Evolutionary conservation across 805 yeast genomes (phyloP), one percentile per base, ranked within the genome.

Genomic region (Hanseniaspora mollemarum): DNA sequence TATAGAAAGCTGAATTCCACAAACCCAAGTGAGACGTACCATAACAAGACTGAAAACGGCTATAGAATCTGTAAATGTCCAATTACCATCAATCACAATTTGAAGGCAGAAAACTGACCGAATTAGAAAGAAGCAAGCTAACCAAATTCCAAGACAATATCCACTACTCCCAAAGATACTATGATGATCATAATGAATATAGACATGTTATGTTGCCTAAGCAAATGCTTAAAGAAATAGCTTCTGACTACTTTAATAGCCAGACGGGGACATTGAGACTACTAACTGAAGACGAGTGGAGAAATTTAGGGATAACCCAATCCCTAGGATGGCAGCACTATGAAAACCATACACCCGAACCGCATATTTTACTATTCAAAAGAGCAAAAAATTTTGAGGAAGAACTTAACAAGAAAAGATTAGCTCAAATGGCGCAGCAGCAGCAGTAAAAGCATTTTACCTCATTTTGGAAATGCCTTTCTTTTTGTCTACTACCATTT

Each of bases 321-420:
- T 84, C 95, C 33, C 71, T 92, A 54, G 98, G 98, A 1, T 92
- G 98, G 98, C 92, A 76, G 50, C 98, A 92, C 66, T 92, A 90
- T 62, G 98, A 92, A 61, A 88, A 95, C 38, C 98, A 92, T 65
- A 84, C 97, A 1, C 99, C 99, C 40, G 99, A 92, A 67, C 99
- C 99, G 24, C 98, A 92, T 63, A 92, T 92, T 54, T 70, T 92
- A 55, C 72, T 92, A 54, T 92, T 92, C 69, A 83, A 83, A 67
- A 75, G 88, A 60, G 77, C 84, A 18, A 70, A 76, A 39, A 75
- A 76, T 58, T 77, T 71, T 56, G 81, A 70, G 52, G 67, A 66
- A 44, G 60, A 63, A 39, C 59, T 65, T 46, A 64, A 66, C 6
- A 62, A 63, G 13, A 60, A 61, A 3, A 60, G 58, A 49, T 56